Conservation (phyloP, 106 monocot genomes). For the Apostasia ramifera region DNA sequence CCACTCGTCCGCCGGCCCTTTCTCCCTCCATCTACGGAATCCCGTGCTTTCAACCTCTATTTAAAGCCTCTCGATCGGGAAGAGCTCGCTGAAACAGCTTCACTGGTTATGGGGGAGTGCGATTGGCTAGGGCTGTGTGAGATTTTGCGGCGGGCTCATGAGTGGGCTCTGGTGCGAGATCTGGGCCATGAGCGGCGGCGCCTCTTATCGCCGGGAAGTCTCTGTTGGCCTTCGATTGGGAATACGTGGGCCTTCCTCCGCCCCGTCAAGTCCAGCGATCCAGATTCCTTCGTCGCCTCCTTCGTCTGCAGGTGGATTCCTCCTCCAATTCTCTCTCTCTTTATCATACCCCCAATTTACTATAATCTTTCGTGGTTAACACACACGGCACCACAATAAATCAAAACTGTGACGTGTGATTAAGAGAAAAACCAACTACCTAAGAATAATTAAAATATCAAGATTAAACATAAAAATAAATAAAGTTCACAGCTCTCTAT, state of each 20-base stretch:
- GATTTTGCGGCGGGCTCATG: slow-evolving; percentile 10
- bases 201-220: slow-evolving; percentile 38
- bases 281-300: slow-evolving; percentile 40
- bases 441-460: too few species aligned
- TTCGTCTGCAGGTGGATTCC: slow-evolving; percentile 24
- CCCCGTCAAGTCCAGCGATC: slow-evolving; percentile 42
- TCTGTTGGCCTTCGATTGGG: slow-evolving; percentile 46
- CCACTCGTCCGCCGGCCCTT: too few species aligned
- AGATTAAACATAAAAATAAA: too few species aligned
- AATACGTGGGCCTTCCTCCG: slow-evolving; percentile 48
- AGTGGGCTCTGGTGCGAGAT: slow-evolving; percentile 27
- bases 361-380: too few species aligned
- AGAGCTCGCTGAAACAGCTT: too few species aligned
- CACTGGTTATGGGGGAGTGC: neutral
- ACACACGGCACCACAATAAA: too few species aligned
- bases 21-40: too few species aligned
- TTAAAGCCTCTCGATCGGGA: too few species aligned
- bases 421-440: too few species aligned
- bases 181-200: slow-evolving; percentile 15
- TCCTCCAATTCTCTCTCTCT: neutral
- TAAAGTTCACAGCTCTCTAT: too few species aligned
- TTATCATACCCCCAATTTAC: neutral
- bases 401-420: too few species aligned
- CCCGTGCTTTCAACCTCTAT: too few species aligned
- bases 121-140: neutral